Percentiles rank a stretch among this genome's conserved stretches.
phyloP scores from a whole-genome alignment of 495 filamentous ascomycete species.

The Penicillium nucicola region DNA sequence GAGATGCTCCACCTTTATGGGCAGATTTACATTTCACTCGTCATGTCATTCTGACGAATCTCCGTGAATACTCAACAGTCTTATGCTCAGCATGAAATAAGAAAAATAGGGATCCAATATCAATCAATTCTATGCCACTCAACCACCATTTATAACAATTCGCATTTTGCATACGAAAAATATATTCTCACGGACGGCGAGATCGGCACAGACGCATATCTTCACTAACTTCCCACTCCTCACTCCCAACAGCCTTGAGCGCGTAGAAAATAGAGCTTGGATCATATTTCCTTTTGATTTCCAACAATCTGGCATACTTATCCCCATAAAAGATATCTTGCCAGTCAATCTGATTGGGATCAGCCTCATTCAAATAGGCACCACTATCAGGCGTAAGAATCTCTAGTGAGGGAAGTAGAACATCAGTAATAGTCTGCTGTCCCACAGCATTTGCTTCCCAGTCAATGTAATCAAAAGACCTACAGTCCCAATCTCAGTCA shows the following conservation, averaged over 20 bases:
- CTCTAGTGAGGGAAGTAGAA: conserved; percentile 6
- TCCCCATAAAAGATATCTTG: not conserved
- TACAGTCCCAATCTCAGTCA: not conserved
- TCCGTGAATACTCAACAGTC: too few relatives aligned
- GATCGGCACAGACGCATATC: not conserved
- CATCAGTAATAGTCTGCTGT: conserved; percentile 10
- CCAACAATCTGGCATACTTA: not conserved
- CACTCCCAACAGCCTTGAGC: not conserved
- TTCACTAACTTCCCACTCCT: not conserved
- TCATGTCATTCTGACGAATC: too few relatives aligned
- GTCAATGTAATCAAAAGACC: conserved; percentile 6
- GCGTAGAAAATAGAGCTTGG: not conserved
- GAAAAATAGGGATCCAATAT: too few relatives aligned
- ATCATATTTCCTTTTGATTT: not conserved
- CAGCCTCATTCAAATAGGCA: conserved; percentile 10
- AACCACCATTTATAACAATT: too few relatives aligned
- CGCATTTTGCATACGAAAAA: too few relatives aligned
- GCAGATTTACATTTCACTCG: too few relatives aligned
- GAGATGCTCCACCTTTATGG: too few relatives aligned
- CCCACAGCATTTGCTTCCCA: not conserved
- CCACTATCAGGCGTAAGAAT: conserved; percentile 3
- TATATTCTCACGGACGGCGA: too few relatives aligned
- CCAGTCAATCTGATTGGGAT: not conserved
- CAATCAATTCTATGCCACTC: too few relatives aligned
- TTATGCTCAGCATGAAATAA: too few relatives aligned